Conservation (phyloP, 2,329 filamentous ascomycete genomes). For the Hysterium pulicare region DNA sequence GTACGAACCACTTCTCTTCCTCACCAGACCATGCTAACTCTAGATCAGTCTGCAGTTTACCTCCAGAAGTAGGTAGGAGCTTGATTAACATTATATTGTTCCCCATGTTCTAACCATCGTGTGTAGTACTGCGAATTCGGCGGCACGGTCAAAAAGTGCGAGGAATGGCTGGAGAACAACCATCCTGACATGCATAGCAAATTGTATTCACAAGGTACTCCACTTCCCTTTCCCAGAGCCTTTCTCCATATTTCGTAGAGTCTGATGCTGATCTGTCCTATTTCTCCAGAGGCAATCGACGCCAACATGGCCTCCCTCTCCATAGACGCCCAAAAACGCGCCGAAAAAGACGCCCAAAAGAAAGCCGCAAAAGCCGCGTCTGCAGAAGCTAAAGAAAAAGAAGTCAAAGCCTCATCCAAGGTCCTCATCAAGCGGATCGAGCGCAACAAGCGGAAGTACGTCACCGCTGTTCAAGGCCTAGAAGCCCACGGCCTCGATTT, state of each 20-base stretch:
- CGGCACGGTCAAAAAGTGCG: constrained; percentile 92
- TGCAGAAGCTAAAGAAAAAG: constrained; percentile 76
- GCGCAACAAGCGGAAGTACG: constrained; percentile 95
- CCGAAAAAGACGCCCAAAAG: constrained; percentile 93
- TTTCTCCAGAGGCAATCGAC: constrained; percentile 61
- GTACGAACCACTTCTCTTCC: constrained; percentile 37
- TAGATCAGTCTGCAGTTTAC: constrained; percentile 58
- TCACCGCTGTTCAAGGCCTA: constrained; percentile 86
- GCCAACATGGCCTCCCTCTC: constrained; percentile 83
- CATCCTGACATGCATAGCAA: constrained; percentile 70
- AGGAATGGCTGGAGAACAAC: constrained; percentile 84
- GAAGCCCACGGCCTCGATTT: constrained; percentile 88
- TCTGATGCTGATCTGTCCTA: no score
- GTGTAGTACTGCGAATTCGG: constrained; percentile 96
- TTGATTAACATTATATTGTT: constrained; percentile 7
- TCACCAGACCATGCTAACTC: constrained; percentile 17
- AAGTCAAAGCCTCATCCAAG: constrained; percentile 77
- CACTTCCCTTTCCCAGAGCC: no score
- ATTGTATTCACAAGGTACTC: constrained; percentile 85
- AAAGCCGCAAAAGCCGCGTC: constrained; percentile 93
- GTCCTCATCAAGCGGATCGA: constrained; percentile 95
- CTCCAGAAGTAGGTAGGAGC: constrained; percentile 61
- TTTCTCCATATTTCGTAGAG: no score
- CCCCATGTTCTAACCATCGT: constrained; percentile 2
- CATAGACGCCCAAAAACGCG: constrained; percentile 87